Evolutionary conservation across 495 filamentous ascomycete species (phyloP), one percentile per base, ranked within the genome.

Genomic region (Echria macrotheca): DNA sequence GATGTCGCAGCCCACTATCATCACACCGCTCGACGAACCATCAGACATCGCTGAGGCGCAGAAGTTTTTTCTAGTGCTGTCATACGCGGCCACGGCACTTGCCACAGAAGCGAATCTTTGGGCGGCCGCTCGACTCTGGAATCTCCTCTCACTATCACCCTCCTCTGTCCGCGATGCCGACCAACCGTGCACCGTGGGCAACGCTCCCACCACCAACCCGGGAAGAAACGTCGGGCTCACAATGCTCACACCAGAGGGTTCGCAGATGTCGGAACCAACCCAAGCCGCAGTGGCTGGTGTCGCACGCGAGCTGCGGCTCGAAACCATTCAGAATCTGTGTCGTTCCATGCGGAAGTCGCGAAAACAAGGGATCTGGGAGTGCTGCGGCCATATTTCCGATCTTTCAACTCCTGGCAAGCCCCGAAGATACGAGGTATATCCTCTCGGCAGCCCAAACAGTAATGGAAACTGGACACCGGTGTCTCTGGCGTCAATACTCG

Each of bases 11-110:
- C 29, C 54, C 9, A 11, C 55, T 41, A 28, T 55, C 37, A 25
- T 62, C 59, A 50, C 53, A 43, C 52, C 62, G 41, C 26, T 21
- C 3, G 44, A 57, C 17, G 50, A 59, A 24, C 48, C 57, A 12
- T 35, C 57, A 4, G 40, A 49, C 8, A 44, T 64, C 1, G 50
- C 50, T 2, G 35, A 46, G 19, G 24, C 28, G 0, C 32, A 49
- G 4, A 29, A 39, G 8, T 58, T 52, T 11, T 14, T 19, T n/a
- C 36, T 49, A 19, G 25, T 29, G n/a, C 10, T 49, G 0, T 49
- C 36, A 8, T 29, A 3, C 14, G 15, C 10, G 1, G 40, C 36
- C 4, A 49, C 47, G 5, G 9, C 9, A 1, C 14, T 49, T n/a
- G 47, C 12, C 9, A 14, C 5, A 24, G 36, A 33, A 3, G 47